Conservation (phyloP, 2,329 filamentous ascomycete species). For the Paraphoma sp. region DNA sequence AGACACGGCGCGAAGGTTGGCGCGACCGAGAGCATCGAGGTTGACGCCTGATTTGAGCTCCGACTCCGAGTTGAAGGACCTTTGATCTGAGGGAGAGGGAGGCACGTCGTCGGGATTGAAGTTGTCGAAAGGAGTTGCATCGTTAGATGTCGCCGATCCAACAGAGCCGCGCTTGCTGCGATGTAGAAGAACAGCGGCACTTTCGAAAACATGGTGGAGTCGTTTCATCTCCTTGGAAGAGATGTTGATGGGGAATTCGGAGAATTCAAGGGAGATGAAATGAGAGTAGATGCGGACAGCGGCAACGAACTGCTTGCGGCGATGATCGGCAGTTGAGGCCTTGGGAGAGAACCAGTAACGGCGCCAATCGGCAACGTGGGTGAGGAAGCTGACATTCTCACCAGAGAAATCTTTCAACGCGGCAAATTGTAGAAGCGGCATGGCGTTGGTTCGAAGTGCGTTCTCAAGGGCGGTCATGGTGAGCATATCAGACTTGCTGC, state of each 20-base stretch:
- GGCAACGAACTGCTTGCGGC: constrained; percentile 34
- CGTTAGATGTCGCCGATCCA: constrained; percentile 22
- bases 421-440: constrained; percentile 41
- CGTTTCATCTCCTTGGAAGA: constrained; percentile 36
- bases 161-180: constrained; percentile 24
- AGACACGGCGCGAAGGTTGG: constrained; percentile 35
- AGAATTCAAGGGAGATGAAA: constrained; percentile 42
- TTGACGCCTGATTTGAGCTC: constrained; percentile 25
- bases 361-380: constrained; percentile 41
- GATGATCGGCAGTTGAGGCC: constrained; percentile 27
- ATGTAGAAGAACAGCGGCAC: constrained; percentile 26
- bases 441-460: constrained; percentile 36
- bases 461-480: constrained; percentile 45
- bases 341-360: constrained; percentile 36
- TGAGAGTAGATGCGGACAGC: constrained; percentile 42
- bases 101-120: constrained; percentile 10
- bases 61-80: constrained; percentile 20
- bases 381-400: constrained; percentile 46
- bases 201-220: constrained; percentile 35
- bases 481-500: constrained; percentile 38
- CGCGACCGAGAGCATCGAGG: constrained; percentile 35
- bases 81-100: constrained; percentile 21
- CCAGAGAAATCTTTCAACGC: constrained; percentile 45
- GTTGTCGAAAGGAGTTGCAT: constrained; percentile 38
- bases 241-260: constrained; percentile 47